Conservation (phyloP, 2,329 filamentous ascomycete genomes). For the Cryphonectria radicalis region DNA sequence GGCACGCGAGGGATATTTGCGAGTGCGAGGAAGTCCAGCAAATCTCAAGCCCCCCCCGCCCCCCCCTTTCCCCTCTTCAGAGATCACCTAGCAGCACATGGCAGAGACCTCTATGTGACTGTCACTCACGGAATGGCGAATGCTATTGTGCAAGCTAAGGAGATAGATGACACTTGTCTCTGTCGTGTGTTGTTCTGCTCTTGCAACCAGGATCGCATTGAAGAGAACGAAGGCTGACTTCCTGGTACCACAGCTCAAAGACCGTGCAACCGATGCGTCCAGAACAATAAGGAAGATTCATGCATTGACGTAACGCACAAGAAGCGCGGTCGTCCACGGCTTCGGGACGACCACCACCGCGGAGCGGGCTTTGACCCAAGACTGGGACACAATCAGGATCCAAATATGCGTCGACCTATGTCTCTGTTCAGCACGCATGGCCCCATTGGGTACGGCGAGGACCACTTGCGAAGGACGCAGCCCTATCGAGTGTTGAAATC, state of each 20-base stretch:
- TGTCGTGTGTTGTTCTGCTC: background rate
- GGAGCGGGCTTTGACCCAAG: slow-evolving; percentile 62
- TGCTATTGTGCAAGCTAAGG: slow-evolving; percentile 6
- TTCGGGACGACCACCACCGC: slow-evolving; percentile 68
- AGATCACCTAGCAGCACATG: background rate
- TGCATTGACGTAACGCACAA: slow-evolving; percentile 87
- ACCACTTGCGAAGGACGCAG: slow-evolving; percentile 49
- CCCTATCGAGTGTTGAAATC: slow-evolving; percentile 61
- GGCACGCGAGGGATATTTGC: background rate
- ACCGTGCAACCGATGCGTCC: slow-evolving; percentile 76
- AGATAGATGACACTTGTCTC: slow-evolving; percentile 20
- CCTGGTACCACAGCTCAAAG: slow-evolving; percentile 63
- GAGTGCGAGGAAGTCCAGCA: background rate
- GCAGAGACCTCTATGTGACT: background rate
- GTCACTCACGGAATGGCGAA: slow-evolving; percentile 8
- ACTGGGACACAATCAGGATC: slow-evolving; percentile 50
- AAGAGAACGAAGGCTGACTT: slow-evolving; percentile 12
- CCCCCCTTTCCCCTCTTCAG: too few species aligned
- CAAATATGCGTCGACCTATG: slow-evolving; percentile 52
- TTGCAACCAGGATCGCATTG: background rate
- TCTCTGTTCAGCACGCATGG: slow-evolving; percentile 55
- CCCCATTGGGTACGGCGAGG: slow-evolving; percentile 50
- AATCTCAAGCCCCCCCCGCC: background rate
- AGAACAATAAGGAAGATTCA: slow-evolving; percentile 78
- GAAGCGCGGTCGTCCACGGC: slow-evolving; percentile 76